phyloP scores from a whole-genome alignment of 148 eudicot genomes.

The Heliamphora exappendiculata region DNA sequence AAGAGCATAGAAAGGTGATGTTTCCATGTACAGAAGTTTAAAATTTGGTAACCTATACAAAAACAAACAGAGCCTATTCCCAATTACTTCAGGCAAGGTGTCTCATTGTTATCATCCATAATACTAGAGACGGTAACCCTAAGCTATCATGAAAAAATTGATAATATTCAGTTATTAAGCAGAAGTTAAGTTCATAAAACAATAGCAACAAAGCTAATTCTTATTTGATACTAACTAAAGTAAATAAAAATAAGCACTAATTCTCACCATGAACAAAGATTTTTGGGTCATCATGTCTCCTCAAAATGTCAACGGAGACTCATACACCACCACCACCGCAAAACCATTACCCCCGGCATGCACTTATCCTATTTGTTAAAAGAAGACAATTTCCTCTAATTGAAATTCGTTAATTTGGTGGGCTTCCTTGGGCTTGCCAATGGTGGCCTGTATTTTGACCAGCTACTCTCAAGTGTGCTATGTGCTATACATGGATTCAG shows the following conservation, averaged over 20 bases:
- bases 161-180: neutral
- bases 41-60: neutral
- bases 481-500: neutral
- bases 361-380: constrained; percentile 45
- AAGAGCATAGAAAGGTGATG: neutral
- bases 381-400: too few relatives aligned
- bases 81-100: neutral
- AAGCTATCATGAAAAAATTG: neutral
- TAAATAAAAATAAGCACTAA: neutral
- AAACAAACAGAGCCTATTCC: neutral
- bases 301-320: constrained; percentile 82
- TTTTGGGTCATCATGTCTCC: constrained; percentile 85
- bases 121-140: neutral
- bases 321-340: constrained; percentile 99
- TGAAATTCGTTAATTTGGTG: too few relatives aligned
- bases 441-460: too few relatives aligned
- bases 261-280: constrained; percentile 67
- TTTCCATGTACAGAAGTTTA: neutral
- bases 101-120: neutral
- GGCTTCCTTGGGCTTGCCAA: too few relatives aligned
- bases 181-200: neutral
- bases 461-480: neutral
- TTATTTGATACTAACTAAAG: neutral
- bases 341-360: constrained; percentile 85
- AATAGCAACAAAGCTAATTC: neutral